Evolutionary conservation across 164 flowering plant species (phyloP), one percentile per base, ranked within the genome.

Genomic region (Macadamia integrifolia): DNA sequence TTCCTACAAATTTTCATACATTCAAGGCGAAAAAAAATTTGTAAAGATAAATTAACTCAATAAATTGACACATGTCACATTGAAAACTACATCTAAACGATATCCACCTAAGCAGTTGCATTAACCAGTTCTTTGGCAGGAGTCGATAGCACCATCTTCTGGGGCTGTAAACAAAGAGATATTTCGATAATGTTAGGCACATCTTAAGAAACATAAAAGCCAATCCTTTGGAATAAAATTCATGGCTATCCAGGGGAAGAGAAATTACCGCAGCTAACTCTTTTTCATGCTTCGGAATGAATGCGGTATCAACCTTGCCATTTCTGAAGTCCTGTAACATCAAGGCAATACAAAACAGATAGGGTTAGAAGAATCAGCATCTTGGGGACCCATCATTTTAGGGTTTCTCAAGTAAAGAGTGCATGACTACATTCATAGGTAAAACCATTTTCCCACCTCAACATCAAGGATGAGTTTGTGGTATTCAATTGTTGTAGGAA

Each of bases 401-500:
- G 66, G 12, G 29, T 61, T 31, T 17, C 9, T 28, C 46, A 67
- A 50, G 23, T 52, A 8, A 48, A 3, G 13, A 8, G 50, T 46
- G 50, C 50, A 46, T 3, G 50, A 9, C 3, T 30, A 48, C 3
- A 57, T 55, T 1, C 2, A 17, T 10, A 62, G 58, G 13, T 30
- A 12, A 66, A 46, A 71, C 35, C 52, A 42, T 53, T 71, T 69
- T 13, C 72, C 1, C 46, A 90, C 98, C 97, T 94, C 97, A 61
- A 89, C 67, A 13, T 94, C 97, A 72, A 94, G 92, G 76, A 94
- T 94, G 42, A 94, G 96, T 73, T 94, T 94, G 72, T 94, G 98
- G 83, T 92, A 94, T 0, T 92, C 98, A 49, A 94, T 92, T 49
- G 98, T 94, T 60, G 97, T 94, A 44, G 98, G 98, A 72, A 92